Evolutionary conservation across 2,329 filamentous ascomycete genomes (phyloP), one percentile per base, ranked within the genome.

Genomic region (Fusarium mangiferae): DNA sequence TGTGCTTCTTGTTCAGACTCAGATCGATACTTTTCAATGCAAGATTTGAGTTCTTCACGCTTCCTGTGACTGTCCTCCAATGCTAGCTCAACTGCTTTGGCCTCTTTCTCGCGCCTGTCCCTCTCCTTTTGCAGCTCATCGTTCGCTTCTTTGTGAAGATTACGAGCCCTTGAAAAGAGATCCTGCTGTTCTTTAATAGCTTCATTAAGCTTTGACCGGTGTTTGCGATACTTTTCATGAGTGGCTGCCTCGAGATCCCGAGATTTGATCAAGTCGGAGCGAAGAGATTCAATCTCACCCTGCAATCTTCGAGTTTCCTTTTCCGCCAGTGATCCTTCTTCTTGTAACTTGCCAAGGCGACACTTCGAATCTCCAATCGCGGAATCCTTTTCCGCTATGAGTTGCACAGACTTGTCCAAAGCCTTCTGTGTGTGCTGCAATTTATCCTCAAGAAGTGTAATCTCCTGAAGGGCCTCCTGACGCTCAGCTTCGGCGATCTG

Each of bases 131-230:
- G 79, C 10, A 87, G 63, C 33, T 84, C 75, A 3, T 78, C 68
- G 17, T 83, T 80, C 1, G 81, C 75, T 6, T 82, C 68, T 22
- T 84, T 67, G 58, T 82, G 83, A 46, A 78, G 79, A 5, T 78
- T 59, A 46, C 78, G 81, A 14, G 81, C 80, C 44, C 79, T 78
- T 7, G 68, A 75, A 70, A 82, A 87, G 3, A 88, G 78, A 10
- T 75, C 75, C 63, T 88, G 85, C 35, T 89, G 87, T 65, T 89
- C 86, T 5, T 74, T 68, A 14, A 85, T 84, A 4, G 84, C 84
- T 54, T 84, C 79, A 62, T 87, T 86, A n/a, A 89, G 75, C 22
- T 83, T 83, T 7, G 76, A 72, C 60, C 78, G 83, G 66, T 81
- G 84, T 3, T 73, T 73, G 11, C 77, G 78, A 48, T 82, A 76